A percentile compares a stretch with the other conserved stretches of the same genome.
These are phyloP conservation scores for Nasturtium officinale DNA, from an alignment of 345 rosid genomes.

Conservation along the genomic window DNA sequence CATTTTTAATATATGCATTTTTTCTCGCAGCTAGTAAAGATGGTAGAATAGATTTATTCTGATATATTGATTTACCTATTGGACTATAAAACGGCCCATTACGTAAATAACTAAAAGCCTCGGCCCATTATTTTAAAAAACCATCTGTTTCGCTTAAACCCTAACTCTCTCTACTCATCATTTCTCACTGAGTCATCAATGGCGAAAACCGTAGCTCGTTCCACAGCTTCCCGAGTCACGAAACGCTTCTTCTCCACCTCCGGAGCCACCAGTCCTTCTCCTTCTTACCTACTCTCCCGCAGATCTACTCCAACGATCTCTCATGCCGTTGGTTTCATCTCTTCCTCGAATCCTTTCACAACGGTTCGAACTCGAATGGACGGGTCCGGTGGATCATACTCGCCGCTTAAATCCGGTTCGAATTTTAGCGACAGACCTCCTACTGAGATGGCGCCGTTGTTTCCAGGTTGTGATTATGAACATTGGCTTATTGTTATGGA, in stretches of 20 bases:
- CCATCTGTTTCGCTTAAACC: background rate
- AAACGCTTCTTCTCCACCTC: constrained; percentile 34
- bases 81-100: background rate
- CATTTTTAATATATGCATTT: no score
- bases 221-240: constrained; percentile 25
- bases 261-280: constrained; percentile 17
- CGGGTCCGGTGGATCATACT: constrained; percentile 34
- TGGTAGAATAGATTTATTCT: no score
- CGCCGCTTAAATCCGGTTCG: constrained; percentile 40
- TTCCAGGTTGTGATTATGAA: constrained; percentile 43
- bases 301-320: background rate
- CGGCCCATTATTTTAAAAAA: background rate
- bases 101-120: background rate
- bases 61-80: background rate
- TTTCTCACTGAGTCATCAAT: constrained; percentile 26
- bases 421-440: constrained; percentile 37
- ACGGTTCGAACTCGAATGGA: constrained; percentile 33
- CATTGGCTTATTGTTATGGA: constrained; percentile 96
- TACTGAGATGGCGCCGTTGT: constrained; percentile 38
- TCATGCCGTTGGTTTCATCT: constrained; percentile 31
- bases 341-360: constrained; percentile 19
- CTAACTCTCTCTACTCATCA: background rate
- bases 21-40: no score
- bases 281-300: constrained; percentile 28
- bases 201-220: constrained; percentile 35